phyloP scores from a whole-genome alignment of 306 rosid genomes.

The Cicer judaicum region DNA sequence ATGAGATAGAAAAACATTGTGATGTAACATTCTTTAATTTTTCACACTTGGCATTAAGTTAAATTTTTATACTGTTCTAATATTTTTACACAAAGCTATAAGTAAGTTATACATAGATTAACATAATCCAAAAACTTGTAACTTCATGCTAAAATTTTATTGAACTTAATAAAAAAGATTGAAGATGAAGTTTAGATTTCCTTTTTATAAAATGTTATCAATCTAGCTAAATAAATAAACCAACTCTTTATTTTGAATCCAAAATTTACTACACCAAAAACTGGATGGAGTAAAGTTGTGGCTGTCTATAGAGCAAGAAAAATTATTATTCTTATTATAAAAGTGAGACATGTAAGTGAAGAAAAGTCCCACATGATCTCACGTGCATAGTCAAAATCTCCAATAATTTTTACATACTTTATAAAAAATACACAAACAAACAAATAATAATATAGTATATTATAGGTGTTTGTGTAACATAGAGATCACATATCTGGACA shows the following conservation, averaged over 20 bases:
- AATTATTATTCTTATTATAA: neutral
- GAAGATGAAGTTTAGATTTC: neutral
- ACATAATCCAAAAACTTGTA: neutral
- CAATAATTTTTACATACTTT: neutral
- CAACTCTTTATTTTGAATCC: too few species aligned
- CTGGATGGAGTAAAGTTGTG: too few species aligned
- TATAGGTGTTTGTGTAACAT: neutral
- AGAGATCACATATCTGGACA: slow-evolving; percentile 40
- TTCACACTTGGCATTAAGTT: too few species aligned
- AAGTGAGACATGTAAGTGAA: neutral
- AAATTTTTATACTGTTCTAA: too few species aligned
- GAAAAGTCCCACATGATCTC: slow-evolving; percentile 42
- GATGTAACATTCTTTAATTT: too few species aligned
- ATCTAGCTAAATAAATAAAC: too few species aligned
- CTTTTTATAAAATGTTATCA: neutral
- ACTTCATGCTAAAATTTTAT: too few species aligned
- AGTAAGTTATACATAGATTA: neutral
- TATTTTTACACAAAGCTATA: neutral
- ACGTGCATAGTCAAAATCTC: slow-evolving; percentile 40
- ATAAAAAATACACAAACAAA: neutral
- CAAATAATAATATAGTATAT: neutral
- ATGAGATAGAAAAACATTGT: too few species aligned
- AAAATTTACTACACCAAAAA: too few species aligned
- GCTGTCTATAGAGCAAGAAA: too few species aligned
- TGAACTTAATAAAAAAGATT: too few species aligned